phyloP scores from a whole-genome alignment of 2,329 filamentous ascomycete genomes.

The Cladosporium phlei region DNA sequence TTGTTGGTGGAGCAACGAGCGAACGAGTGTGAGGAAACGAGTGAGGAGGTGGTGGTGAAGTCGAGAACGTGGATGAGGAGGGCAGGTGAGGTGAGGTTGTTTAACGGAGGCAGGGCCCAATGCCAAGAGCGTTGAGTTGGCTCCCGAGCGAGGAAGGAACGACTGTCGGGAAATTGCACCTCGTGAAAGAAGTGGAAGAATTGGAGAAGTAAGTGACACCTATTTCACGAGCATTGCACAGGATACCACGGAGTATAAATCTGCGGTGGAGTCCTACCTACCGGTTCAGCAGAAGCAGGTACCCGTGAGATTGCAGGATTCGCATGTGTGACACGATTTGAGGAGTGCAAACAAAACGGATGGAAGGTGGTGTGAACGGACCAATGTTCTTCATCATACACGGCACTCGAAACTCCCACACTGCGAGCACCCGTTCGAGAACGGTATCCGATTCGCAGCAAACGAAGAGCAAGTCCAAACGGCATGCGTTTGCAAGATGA shows the following conservation, averaged over 20 bases:
- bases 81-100: slow-evolving; percentile 10
- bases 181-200: no score
- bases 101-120: slow-evolving; percentile 5
- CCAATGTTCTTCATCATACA: no score
- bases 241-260: no score
- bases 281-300: not conserved
- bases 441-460: no score
- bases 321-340: not conserved
- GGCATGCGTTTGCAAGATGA: no score
- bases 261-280: no score
- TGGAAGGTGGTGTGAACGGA: no score
- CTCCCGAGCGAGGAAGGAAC: slow-evolving; percentile 10
- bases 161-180: no score
- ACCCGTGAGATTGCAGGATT: slow-evolving; percentile 4
- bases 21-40: slow-evolving; percentile 12
- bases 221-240: no score
- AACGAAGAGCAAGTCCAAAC: no score
- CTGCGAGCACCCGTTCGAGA: no score
- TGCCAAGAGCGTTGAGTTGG: not conserved
- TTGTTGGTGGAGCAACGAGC: slow-evolving; percentile 16
- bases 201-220: not conserved
- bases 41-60: not conserved
- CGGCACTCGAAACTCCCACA: no score
- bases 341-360: not conserved
- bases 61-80: slow-evolving; percentile 10